Percentiles rank a stretch among this genome's conserved stretches.
Conservation (phyloP, 23 red algal genomes). For the Gracilariopsis chorda region DNA sequence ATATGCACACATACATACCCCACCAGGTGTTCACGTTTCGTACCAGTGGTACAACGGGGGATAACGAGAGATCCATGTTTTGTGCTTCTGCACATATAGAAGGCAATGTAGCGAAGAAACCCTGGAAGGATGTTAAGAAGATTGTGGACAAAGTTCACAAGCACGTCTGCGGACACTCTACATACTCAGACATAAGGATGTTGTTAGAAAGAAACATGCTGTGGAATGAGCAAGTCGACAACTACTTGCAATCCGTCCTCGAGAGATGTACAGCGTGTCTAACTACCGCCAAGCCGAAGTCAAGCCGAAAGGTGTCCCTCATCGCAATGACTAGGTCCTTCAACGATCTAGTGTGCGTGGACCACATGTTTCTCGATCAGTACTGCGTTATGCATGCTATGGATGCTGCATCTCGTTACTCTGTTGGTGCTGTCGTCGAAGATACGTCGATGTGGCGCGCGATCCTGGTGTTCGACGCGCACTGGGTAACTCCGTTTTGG, state of each 20-base stretch:
- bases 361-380: constrained; percentile 15
- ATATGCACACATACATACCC: background rate
- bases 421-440: background rate
- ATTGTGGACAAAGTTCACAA: constrained; percentile 22
- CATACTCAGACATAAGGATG: constrained; percentile 8
- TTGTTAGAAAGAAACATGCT: background rate
- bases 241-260: background rate
- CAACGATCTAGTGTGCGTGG: constrained; percentile 10
- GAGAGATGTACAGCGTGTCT: background rate
- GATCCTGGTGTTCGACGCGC: background rate
- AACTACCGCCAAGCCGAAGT: background rate
- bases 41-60: background rate
- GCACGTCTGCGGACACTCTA: constrained; percentile 18
- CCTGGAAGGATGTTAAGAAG: background rate
- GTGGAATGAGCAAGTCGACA: constrained; percentile 11
- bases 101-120: background rate
- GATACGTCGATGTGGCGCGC: background rate
- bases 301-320: background rate
- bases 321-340: background rate
- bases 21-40: background rate
- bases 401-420: background rate
- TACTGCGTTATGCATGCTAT: constrained; percentile 1
- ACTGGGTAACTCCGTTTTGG: constrained; percentile 17
- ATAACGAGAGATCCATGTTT: background rate
- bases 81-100: background rate